Percentiles rank a stretch among this genome's conserved stretches.
These are phyloP conservation scores for Phytophthora sojae DNA, from an alignment of 352 stramenopile species.

Conservation along the genomic window DNA sequence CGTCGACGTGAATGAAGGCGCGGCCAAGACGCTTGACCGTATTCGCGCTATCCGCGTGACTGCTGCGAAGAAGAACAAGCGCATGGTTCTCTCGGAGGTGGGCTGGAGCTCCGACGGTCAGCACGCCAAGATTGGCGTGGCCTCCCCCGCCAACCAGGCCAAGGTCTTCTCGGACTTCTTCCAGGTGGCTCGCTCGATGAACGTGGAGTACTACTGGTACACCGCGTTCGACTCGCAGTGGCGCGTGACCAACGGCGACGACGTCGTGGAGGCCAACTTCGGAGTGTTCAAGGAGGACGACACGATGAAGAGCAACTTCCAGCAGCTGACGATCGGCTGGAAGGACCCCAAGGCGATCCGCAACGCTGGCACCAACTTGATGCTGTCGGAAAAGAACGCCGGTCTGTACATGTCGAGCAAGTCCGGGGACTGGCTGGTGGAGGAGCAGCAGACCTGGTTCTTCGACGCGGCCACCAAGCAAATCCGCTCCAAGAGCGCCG, in stretches of 20 bases:
- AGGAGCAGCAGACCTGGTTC: constrained; percentile 74
- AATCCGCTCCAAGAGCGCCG: constrained; percentile 73
- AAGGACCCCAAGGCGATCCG: constrained; percentile 39
- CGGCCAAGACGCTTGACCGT: constrained; percentile 58
- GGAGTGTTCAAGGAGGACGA: constrained; percentile 62
- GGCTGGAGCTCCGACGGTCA: constrained; percentile 67
- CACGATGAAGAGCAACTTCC: constrained; percentile 69
- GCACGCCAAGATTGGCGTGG: constrained; percentile 36
- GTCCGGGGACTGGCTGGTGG: constrained; percentile 54
- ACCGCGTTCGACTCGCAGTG: constrained; percentile 72
- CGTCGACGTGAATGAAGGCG: constrained; percentile 54
- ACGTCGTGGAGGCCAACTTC: constrained; percentile 73
- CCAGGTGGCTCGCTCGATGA: constrained; percentile 50
- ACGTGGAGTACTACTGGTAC: constrained; percentile 82
- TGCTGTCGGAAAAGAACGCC: constrained; percentile 51
- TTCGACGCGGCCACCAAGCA: constrained; percentile 56
- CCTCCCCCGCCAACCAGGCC: constrained; percentile 60
- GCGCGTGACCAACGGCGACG: constrained; percentile 51
- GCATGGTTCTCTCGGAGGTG: constrained; percentile 71
- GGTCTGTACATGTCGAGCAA: constrained; percentile 49
- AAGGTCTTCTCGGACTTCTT: constrained; percentile 82
- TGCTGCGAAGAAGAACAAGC: constrained; percentile 61
- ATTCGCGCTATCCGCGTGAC: constrained; percentile 54
- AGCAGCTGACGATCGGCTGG: constrained; percentile 43
- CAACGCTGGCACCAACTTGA: constrained; percentile 35